These are phyloP conservation scores for Davidsoniella virescens DNA, from an alignment of 2,329 filamentous ascomycete species.

Conservation along the genomic window DNA sequence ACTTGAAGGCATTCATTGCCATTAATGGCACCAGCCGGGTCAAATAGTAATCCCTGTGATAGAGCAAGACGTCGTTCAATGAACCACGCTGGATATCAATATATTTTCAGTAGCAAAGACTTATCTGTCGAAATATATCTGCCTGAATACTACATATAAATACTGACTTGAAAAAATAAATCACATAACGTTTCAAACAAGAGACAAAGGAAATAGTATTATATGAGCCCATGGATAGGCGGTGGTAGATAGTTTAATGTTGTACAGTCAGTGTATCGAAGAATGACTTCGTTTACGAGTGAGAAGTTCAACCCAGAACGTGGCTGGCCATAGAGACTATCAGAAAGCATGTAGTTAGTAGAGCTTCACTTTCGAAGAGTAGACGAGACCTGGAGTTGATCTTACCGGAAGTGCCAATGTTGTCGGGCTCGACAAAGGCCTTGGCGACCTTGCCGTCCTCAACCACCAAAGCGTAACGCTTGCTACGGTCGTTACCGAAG, in stretches of 20 bases:
- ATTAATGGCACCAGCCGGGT: too few species aligned
- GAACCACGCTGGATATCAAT: too few species aligned
- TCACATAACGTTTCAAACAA: too few species aligned
- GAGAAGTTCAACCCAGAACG: conserved; percentile 23
- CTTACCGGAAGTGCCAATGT: conserved; percentile 63
- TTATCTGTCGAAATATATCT: too few species aligned
- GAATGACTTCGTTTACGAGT: not conserved
- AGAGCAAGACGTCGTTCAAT: too few species aligned
- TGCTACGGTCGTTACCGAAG: conserved; percentile 69
- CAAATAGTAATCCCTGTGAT: too few species aligned
- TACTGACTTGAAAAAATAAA: not conserved
- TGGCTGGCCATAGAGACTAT: conserved; percentile 36
- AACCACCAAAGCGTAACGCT: conserved; percentile 72
- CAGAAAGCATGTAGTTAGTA: conserved; percentile 1
- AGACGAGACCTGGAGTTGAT: not conserved
- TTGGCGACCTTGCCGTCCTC: conserved; percentile 74
- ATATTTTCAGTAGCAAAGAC: too few species aligned
- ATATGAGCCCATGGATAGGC: not conserved
- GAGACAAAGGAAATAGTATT: not conserved
- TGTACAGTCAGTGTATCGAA: not conserved
- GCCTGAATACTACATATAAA: not conserved
- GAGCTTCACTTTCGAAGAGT: not conserved
- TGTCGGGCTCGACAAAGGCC: conserved; percentile 73
- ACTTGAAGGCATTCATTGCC: too few species aligned
- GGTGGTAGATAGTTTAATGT: not conserved